Evolutionary conservation across 306 rosid genomes (phyloP).

Genomic region (Fragaria ananassa): DNA sequence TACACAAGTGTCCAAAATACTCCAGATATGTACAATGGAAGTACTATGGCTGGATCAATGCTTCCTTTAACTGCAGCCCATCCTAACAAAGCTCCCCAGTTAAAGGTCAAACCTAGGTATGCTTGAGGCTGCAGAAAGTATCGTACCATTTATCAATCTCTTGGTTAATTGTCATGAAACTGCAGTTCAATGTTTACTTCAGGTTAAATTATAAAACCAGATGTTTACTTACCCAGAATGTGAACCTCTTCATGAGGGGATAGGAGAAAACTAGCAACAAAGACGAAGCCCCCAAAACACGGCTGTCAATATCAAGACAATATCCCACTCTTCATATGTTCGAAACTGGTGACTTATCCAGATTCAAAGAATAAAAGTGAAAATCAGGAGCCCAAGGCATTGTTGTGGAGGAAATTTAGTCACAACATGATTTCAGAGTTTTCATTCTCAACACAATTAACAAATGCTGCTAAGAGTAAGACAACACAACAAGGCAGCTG

Average conservation of each 20-base stretch:
- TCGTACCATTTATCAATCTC: constrained; percentile 19
- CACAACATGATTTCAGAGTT: not conserved
- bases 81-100: constrained; percentile 95
- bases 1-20: constrained; percentile 92
- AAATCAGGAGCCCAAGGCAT: not conserved
- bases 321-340: not conserved
- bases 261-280: constrained; percentile 87
- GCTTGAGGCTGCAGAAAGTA: constrained; percentile 81
- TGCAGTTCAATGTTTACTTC: constrained; percentile 11
- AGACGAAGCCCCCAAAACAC: constrained; percentile 80
- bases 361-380: not conserved
- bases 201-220: constrained; percentile 10
- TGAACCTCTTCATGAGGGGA: constrained; percentile 95
- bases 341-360: not conserved
- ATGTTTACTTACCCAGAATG: constrained; percentile 69
- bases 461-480: not conserved
- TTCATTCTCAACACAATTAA: not conserved
- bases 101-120: constrained; percentile 80
- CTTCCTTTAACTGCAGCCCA: constrained; percentile 86
- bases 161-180: constrained; percentile 22
- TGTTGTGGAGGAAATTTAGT: not conserved
- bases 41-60: constrained; percentile 70
- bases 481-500: constrained; percentile 5
- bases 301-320: constrained; percentile 42
- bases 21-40: constrained; percentile 82